These are phyloP conservation scores for Bruguiera gymnorhiza DNA, from an alignment of 345 rosid species.

Conservation along the genomic window DNA sequence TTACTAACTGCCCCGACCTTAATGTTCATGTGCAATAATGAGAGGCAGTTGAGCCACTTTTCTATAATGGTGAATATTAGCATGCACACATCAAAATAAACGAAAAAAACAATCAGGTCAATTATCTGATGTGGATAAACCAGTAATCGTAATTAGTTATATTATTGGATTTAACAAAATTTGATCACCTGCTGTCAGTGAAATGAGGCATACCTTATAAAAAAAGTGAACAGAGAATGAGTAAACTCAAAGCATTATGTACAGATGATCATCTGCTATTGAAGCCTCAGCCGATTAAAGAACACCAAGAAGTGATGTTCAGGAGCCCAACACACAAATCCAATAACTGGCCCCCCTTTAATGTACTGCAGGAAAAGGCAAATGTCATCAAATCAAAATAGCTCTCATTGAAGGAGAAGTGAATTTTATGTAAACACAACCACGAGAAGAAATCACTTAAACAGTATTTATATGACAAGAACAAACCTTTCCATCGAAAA, in stretches of 20 bases:
- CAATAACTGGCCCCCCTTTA: constrained; percentile 93
- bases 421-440: neutral
- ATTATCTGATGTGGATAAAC: too few relatives aligned
- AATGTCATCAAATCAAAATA: constrained; percentile 13
- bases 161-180: neutral
- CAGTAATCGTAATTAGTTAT: too few relatives aligned
- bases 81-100: too few relatives aligned
- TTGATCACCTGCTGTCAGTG: neutral
- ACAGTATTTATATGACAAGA: neutral
- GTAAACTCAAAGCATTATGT: constrained; percentile 27
- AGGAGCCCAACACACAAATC: constrained; percentile 94
- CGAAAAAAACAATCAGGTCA: too few relatives aligned
- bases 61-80: too few relatives aligned
- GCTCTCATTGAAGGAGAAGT: neutral
- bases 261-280: constrained; percentile 38
- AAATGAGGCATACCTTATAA: constrained; percentile 25
- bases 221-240: constrained; percentile 18
- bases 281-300: constrained; percentile 81
- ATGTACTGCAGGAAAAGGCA: constrained; percentile 54
- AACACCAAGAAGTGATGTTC: constrained; percentile 92
- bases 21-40: too few relatives aligned
- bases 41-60: too few relatives aligned
- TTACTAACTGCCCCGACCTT: too few relatives aligned
- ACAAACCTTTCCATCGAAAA: constrained; percentile 89
- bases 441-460: neutral